phyloP scores from a whole-genome alignment of 2,329 filamentous ascomycete genomes.

The Albophoma yamanashiensis region DNA sequence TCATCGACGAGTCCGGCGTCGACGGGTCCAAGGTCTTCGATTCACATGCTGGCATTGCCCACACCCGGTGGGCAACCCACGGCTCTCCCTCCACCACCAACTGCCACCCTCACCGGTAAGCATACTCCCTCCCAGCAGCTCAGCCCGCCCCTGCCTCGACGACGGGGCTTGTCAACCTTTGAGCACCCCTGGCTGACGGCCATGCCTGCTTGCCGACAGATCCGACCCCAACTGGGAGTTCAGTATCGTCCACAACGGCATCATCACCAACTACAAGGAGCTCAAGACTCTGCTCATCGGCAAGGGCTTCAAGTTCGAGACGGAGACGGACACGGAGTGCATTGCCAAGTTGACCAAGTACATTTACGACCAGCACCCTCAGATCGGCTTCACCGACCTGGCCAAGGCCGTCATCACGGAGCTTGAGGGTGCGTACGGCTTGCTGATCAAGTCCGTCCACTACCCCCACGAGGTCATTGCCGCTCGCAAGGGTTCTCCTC shows the following conservation, averaged over 20 bases:
- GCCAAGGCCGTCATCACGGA: conserved; percentile 98
- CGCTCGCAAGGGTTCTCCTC: conserved; percentile 93
- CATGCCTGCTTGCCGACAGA: conserved; percentile 32
- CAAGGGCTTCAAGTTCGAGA: conserved; percentile 99
- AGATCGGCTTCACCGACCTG: conserved; percentile 90
- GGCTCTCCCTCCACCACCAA: conserved; percentile 86
- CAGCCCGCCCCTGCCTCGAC: background rate
- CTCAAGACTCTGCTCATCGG: conserved; percentile 81
- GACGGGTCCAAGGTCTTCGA: conserved; percentile 91
- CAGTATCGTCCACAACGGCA: conserved; percentile 96
- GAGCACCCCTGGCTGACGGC: conserved; percentile 1
- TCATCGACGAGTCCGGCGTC: conserved; percentile 74
- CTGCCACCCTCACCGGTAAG: conserved; percentile 96
- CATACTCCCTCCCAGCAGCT: background rate
- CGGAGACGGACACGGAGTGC: conserved; percentile 97
- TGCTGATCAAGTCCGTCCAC: conserved; percentile 96
- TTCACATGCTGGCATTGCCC: conserved; percentile 95
- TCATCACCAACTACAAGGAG: conserved; percentile 99
- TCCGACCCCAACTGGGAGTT: conserved; percentile 96
- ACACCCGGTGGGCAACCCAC: conserved; percentile 98
- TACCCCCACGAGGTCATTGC: conserved; percentile 97
- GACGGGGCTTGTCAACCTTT: background rate
- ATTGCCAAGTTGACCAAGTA: conserved; percentile 99
- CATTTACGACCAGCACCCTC: conserved; percentile 88
- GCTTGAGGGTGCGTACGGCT: conserved; percentile 93